Evolutionary conservation across 2,329 filamentous ascomycete species (phyloP).

Genomic region (Fusarium tanahbumbuense): DNA sequence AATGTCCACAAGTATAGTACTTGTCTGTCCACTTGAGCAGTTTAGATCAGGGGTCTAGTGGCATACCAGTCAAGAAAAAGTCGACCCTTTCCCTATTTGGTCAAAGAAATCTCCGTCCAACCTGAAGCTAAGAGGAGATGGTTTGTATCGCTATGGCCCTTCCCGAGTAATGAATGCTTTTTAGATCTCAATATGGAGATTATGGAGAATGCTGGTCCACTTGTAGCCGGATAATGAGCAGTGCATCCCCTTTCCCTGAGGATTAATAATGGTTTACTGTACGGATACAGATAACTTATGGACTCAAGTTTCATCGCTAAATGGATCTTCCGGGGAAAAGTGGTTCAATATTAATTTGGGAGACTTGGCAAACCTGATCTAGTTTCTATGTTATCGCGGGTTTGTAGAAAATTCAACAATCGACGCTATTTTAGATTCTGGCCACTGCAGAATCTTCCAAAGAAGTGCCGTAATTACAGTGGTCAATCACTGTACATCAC

Average conservation of each 20-base stretch:
- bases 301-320: background rate
- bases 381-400: background rate
- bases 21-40: background rate
- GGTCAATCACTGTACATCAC: background rate
- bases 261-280: background rate
- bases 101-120: background rate
- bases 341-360: background rate
- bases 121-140: background rate
- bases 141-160: background rate
- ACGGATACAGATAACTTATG: background rate
- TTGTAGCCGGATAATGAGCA: conserved; percentile 14
- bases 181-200: background rate
- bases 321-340: background rate
- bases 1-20: background rate
- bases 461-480: background rate
- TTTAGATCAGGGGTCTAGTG: background rate
- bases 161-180: background rate
- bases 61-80: background rate
- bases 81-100: background rate
- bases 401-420: background rate
- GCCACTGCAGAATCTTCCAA: background rate
- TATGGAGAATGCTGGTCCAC: background rate
- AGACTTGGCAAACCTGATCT: background rate
- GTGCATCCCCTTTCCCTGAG: background rate
- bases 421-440: background rate